These are phyloP conservation scores for Amanita muscaria DNA, from an alignment of 768 basidiomycete species.

Conservation along the genomic window DNA sequence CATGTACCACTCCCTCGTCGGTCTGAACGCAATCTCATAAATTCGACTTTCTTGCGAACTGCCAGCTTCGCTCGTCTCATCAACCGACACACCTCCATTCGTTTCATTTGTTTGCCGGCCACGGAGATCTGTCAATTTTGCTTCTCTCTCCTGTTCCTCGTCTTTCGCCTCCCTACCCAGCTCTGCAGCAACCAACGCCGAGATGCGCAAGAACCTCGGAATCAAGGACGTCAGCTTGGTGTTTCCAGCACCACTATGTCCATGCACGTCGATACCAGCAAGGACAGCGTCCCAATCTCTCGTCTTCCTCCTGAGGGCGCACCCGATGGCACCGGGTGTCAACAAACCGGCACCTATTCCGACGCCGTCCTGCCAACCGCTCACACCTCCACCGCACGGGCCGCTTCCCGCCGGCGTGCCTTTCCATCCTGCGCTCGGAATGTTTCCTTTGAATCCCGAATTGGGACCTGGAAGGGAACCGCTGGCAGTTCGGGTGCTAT, in stretches of 20 bases:
- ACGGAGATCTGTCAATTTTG: constrained; percentile 5
- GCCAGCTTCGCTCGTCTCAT: constrained; percentile 14
- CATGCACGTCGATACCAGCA: constrained; percentile 9
- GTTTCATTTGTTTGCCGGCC: neutral
- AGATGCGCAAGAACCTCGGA: constrained; percentile 65
- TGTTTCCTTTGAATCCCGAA: neutral
- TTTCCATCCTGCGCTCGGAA: constrained; percentile 1
- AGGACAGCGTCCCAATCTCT: constrained; percentile 9
- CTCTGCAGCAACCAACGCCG: constrained; percentile 71
- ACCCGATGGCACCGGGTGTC: constrained; percentile 46
- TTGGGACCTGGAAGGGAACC: neutral
- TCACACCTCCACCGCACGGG: constrained; percentile 38
- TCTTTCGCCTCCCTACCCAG: constrained; percentile 62
- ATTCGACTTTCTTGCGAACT: constrained; percentile 14
- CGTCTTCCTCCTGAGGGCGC: constrained; percentile 45
- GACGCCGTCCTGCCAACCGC: constrained; percentile 68
- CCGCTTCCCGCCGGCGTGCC: neutral
- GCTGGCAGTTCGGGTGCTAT: too few species aligned
- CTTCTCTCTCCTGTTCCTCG: constrained; percentile 30
- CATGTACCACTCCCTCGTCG: constrained; percentile 76
- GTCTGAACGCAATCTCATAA: constrained; percentile 47
- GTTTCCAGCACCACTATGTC: constrained; percentile 39
- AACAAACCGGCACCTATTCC: constrained; percentile 67
- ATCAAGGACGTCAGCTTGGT: constrained; percentile 60
- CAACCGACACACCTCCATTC: neutral